These are phyloP conservation scores for Penicillium rolfsii DNA, from an alignment of 2,329 filamentous ascomycete genomes.

Conservation along the genomic window DNA sequence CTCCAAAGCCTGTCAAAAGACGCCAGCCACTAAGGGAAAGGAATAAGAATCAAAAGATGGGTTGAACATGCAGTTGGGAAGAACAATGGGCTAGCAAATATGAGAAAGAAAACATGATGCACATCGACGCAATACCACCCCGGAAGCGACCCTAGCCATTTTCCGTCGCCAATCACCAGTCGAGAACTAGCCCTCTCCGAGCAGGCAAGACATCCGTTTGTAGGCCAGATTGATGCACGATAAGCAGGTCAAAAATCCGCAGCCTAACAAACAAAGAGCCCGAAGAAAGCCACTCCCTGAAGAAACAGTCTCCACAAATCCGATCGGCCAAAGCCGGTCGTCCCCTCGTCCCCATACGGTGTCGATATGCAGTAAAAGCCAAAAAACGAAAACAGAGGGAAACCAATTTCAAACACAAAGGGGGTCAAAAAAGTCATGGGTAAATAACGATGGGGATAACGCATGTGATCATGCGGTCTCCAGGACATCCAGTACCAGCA, in stretches of 20 bases:
- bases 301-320: constrained; percentile 23
- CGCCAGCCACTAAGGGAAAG: background rate
- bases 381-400: constrained; percentile 28
- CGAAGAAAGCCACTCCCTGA: constrained; percentile 23
- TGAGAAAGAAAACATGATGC: constrained; percentile 22
- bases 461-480: constrained; percentile 22
- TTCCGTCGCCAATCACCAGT: constrained; percentile 46
- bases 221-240: constrained; percentile 10
- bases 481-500: constrained; percentile 20
- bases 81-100: constrained; percentile 12
- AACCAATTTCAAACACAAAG: constrained; percentile 15
- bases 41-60: background rate
- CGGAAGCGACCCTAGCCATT: constrained; percentile 53
- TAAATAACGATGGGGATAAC: constrained; percentile 12
- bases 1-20: background rate
- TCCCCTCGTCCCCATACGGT: constrained; percentile 36
- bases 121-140: constrained; percentile 50
- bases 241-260: constrained; percentile 18
- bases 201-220: constrained; percentile 7
- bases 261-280: constrained; percentile 18
- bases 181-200: constrained; percentile 16
- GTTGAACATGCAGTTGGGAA: constrained; percentile 16
- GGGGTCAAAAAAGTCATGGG: constrained; percentile 15
- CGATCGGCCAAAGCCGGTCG: constrained; percentile 27
- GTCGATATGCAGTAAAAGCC: constrained; percentile 34